Percentiles rank a stretch among this genome's conserved stretches.
Conservation (phyloP, 2,329 filamentous ascomycete genomes). For the Colletotrichum phormii region DNA sequence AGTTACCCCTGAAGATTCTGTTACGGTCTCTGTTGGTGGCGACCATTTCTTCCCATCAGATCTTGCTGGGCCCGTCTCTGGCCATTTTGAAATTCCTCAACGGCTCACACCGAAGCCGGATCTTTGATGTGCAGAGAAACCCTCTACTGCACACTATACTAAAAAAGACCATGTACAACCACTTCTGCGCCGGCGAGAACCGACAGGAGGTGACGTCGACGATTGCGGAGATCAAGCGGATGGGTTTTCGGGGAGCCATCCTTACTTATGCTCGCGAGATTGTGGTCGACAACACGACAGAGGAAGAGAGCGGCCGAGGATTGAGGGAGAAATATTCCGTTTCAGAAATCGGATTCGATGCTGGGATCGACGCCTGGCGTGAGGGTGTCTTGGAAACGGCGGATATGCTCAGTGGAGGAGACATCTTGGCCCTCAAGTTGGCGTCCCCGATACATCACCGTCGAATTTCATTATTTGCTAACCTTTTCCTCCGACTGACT, state of each 20-base stretch:
- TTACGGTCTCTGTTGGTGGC: constrained; percentile 19
- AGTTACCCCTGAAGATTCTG: not conserved
- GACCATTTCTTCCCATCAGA: constrained; percentile 16
- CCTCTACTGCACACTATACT: constrained; percentile 76
- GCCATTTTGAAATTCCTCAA: constrained; percentile 15
- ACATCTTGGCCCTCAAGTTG: constrained; percentile 75
- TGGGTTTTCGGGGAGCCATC: constrained; percentile 87
- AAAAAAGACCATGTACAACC: constrained; percentile 87
- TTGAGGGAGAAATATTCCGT: constrained; percentile 57
- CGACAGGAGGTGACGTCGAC: constrained; percentile 74
- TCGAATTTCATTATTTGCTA: not conserved
- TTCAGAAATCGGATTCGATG: constrained; percentile 55
- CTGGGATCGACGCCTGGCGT: constrained; percentile 78
- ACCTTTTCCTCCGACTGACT: constrained; percentile 68
- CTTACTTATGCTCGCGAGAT: constrained; percentile 88
- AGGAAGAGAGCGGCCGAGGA: constrained; percentile 53
- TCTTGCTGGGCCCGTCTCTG: constrained; percentile 6
- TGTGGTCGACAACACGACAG: constrained; percentile 71
- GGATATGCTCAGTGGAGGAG: constrained; percentile 71
- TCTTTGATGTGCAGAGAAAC: constrained; percentile 79
- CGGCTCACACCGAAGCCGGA: not conserved
- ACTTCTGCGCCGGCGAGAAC: constrained; percentile 90
- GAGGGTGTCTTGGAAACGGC: constrained; percentile 82
- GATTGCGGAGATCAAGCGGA: constrained; percentile 72
- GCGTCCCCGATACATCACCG: constrained; percentile 25